Evolutionary conservation across 441 rosid genomes (phyloP), one percentile per base, ranked within the genome.

Genomic region (Populus hybrid): DNA sequence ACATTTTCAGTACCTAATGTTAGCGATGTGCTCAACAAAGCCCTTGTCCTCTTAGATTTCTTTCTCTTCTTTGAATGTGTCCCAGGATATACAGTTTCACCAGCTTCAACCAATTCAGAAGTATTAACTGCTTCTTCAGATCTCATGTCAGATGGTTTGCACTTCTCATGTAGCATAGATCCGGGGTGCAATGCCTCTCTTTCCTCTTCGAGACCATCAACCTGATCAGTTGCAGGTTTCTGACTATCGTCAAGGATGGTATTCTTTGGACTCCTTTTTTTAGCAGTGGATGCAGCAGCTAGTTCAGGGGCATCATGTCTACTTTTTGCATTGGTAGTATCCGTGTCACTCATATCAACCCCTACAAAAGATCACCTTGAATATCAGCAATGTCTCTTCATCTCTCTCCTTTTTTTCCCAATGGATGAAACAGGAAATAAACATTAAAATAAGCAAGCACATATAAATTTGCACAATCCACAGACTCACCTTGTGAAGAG

Each of bases 41-140:
- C 61, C 2, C 23, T 79, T n/a, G 79, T 23, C 72, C 78, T 87
- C 35, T 68, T 83, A 63, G 78, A 69, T 76, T 83, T 84, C 83
- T 61, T 89, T 40, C 68, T 83, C 82, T 80, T 86, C 84, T 81
- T 87, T 10, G 75, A 68, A 12, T 79, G 67, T 71, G 74, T 76
- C 64, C 40, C 64, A 31, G 74, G 64, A 35, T 78, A 80, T 74
- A 26, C 61, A 38, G 45, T 65, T 33, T 68, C 74, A 68, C 70
- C 69, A 65, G 73, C 26, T 11, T 74, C 81, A 6, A 29, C 20
- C 14, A 66, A 23, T 23, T 72, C 18, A 29, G 33, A 66, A 14
- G 7, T 28, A 64, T 24, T 10, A 21, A 26, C 16, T 64, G 29
- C 68, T 28, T 21, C 68, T n/a, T 2, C 56, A 18, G 10, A 56